Conservation (phyloP, 2,329 filamentous ascomycete genomes). For the Clonostachys byssicola region DNA sequence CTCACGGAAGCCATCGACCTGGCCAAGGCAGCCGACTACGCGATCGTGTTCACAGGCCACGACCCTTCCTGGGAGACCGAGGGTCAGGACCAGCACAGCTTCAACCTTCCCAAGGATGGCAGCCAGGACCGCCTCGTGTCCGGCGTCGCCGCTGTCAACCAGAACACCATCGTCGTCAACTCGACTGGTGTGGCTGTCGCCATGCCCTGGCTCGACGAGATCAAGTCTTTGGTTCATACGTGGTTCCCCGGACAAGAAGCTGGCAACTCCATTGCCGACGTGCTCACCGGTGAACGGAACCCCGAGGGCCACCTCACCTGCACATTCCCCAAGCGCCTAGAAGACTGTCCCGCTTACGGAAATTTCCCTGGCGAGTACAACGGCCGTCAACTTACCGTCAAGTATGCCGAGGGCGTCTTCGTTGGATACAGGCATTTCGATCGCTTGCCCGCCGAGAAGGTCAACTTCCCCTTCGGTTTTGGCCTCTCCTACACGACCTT, state of each 20-base stretch:
- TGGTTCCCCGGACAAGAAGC: slow-evolving; percentile 69
- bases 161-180: slow-evolving; percentile 56
- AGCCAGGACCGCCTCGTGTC: slow-evolving; percentile 53
- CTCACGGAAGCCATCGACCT: slow-evolving; percentile 4
- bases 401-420: slow-evolving; percentile 65
- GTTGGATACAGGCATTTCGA: slow-evolving; percentile 67
- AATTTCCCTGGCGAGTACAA: slow-evolving; percentile 47
- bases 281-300: slow-evolving; percentile 58
- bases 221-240: slow-evolving; percentile 55
- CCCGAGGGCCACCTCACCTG: slow-evolving; percentile 61
- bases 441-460: slow-evolving; percentile 41
- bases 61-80: slow-evolving; percentile 42
- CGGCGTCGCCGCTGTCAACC: slow-evolving; percentile 50
- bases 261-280: slow-evolving; percentile 62
- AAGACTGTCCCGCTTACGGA: slow-evolving; percentile 60
- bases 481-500: slow-evolving; percentile 58
- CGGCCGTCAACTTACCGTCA: slow-evolving; percentile 29
- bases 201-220: slow-evolving; percentile 48
- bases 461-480: slow-evolving; percentile 62
- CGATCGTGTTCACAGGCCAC: slow-evolving; percentile 46
- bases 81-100: slow-evolving; percentile 65
- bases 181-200: slow-evolving; percentile 58
- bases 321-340: slow-evolving; percentile 52
- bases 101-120: slow-evolving; percentile 51
- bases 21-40: slow-evolving; percentile 2